Conservation (phyloP, 495 filamentous ascomycete genomes). For the Xylaria sp. region DNA sequence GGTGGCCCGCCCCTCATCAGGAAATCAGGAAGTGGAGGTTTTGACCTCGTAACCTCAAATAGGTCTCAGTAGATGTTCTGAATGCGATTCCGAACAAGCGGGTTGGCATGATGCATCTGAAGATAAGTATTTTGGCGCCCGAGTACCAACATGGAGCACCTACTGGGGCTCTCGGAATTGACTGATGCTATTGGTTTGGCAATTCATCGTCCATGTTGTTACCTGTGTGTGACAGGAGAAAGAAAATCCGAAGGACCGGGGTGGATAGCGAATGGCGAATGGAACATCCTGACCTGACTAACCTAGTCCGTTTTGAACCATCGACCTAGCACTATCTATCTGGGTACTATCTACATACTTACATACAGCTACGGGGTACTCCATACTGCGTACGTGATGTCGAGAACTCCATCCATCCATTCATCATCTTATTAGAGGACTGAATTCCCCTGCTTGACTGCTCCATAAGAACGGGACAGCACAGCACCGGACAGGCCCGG, state of each 20-base stretch:
- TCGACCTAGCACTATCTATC: not conserved
- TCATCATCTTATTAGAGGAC: not conserved
- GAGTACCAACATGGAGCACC: not conserved
- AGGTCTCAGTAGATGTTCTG: not conserved
- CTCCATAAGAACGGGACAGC: not conserved
- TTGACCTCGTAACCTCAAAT: not conserved
- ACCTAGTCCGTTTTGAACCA: constrained; percentile 9
- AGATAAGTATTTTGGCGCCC: not conserved
- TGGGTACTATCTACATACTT: not conserved
- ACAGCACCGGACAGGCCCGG: not conserved
- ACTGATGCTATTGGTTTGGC: not conserved
- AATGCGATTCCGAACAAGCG: not conserved
- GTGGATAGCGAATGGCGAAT: not conserved
- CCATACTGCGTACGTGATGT: not conserved
- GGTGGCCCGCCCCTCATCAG: not conserved
- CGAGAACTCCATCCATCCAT: constrained; percentile 12
- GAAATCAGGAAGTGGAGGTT: not conserved
- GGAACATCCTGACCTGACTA: constrained; percentile 9
- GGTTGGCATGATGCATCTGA: not conserved
- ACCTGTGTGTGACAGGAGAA: not conserved
- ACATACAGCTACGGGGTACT: not conserved
- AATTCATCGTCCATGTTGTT: not conserved
- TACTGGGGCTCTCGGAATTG: not conserved
- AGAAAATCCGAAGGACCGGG: constrained; percentile 12
- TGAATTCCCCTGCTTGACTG: constrained; percentile 1